Conservation (phyloP, 768 basidiomycete genomes). For the Gelatoporia subvermispora region DNA sequence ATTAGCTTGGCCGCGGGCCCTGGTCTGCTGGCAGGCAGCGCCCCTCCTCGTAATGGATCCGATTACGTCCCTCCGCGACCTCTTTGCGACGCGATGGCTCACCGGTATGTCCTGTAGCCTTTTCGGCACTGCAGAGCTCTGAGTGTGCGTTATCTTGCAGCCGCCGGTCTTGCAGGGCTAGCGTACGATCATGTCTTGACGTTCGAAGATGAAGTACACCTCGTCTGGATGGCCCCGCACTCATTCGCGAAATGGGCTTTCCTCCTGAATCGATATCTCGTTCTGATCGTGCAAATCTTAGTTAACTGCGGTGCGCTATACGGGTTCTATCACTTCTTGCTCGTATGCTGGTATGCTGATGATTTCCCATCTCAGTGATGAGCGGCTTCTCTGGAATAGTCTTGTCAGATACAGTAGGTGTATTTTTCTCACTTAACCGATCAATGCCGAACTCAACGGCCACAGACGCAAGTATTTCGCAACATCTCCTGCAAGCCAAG, state of each 20-base stretch:
- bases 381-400: constrained; percentile 14
- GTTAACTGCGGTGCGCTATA: constrained; percentile 22
- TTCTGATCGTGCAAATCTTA: constrained; percentile 21
- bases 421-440: not conserved
- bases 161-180: constrained; percentile 27
- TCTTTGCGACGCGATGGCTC: constrained; percentile 14
- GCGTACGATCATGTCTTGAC: constrained; percentile 40
- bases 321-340: not conserved
- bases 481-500: not conserved
- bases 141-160: constrained; percentile 12
- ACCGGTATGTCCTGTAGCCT: constrained; percentile 10
- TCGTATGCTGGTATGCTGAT: not conserved
- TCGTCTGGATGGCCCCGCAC: constrained; percentile 35
- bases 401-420: constrained; percentile 13
- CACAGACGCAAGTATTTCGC: constrained; percentile 7
- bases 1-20: too few relatives aligned
- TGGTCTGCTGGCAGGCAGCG: too few relatives aligned
- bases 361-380: constrained; percentile 13
- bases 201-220: constrained; percentile 34
- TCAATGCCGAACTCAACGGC: too few relatives aligned
- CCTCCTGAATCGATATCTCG: constrained; percentile 35
- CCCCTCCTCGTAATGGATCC: not conserved
- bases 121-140: too few relatives aligned
- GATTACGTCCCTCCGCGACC: constrained; percentile 10
- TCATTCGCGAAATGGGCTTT: constrained; percentile 35